Base-by-base conservation (phyloP, 148 eudicot genomes). In the Pharnaceum exiguum region DNA sequence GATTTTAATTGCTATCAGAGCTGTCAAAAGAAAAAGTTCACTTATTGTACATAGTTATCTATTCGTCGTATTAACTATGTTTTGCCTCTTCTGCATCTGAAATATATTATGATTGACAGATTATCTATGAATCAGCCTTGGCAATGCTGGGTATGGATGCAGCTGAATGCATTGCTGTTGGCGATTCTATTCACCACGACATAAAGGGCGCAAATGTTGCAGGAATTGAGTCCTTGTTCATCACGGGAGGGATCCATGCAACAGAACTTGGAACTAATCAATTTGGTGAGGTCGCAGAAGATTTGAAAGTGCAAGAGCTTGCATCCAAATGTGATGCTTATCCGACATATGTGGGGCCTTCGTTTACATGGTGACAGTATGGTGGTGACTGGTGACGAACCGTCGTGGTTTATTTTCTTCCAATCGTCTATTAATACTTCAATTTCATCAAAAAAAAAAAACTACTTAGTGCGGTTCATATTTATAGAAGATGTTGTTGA, bases 151-250 rank as follows among this genome's bases (percentile, higher is more conserved):
- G 85, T 48, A 85, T 77, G 50, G 90, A 81, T 48, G 90, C 84
- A 43, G 62, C 78, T 3, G 86, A 91, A 51, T 82, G 94, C 68
- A 73, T 87, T 47, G 96, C 87, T 39, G 96, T 91, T n/a, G 94
- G 98, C 3, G 98, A 91, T 69, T 91, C 96, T 15, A 72, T 91
- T 54, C 88, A 91, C 74, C 98, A 87, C 58, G 98, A 91, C 66
- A 85, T 91, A 51, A 85, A 83, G 72, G 96, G 98, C 17, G 94
- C 98, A 46, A 91, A 87, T 63, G 54, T 22, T 46, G 89, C 90
- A 35, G 86, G 90, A 40, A 82, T 85, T 42, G 69, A 72, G 65
- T 91, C 98, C 15, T 74, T 70, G 37, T 75, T 91, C 27, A 66
- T 79, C 57, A 79, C 90, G 13, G 74, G 97, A 51, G 96, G 97